Evolutionary conservation across 2,329 filamentous ascomycete species (phyloP), one percentile per base, ranked within the genome.

Genomic region (Hypoxylon sp.): DNA sequence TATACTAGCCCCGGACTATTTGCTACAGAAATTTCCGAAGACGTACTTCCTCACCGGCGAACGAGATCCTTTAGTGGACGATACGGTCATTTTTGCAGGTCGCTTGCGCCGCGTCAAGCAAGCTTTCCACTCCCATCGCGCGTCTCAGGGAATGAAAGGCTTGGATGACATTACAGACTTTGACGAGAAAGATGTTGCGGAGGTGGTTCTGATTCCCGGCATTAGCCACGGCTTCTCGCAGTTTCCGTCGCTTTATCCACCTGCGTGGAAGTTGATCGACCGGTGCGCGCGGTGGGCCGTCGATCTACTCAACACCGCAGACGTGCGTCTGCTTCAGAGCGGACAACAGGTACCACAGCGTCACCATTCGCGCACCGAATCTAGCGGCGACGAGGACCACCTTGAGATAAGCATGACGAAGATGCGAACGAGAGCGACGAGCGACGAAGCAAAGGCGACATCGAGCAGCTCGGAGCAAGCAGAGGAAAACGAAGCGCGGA

Each of bases 81-180:
- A 99, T 76, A 99, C 95, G 0, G 93, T 97, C 49, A 94, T 99
- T 65, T 97, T 99, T 73, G 94, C 95, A 0, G 95, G 94, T 0
- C 84, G 94, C 0, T 78, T 99, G n/a, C 85, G 93, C 6, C 88
- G 94, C 64, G 92, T 93, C 1, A 97, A 89, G 73, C 85, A 87
- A 19, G 84, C 84, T 0, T 80, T 78, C 59, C 76, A 80, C 50
- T 77, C 82, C 7, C 80, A 64, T 79, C 84, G 52, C 82, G 86
- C 78, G 82, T 48, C 86, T 80, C n/a, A 80, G 85, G 57, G 81
- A 80, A 74, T 86, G 79, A 75, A 80, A 71, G 77, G 72, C 11
- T 75, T 82, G 37, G 75, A 78, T 20, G 79, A 84, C 39, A 78
- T 80, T 11, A 72, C 78, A 30, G 86, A 82, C 7, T 94, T 93